Evolutionary conservation across 371 early-diverging fungal species (phyloP).

Genomic region (Furculomyces boomerangus): DNA sequence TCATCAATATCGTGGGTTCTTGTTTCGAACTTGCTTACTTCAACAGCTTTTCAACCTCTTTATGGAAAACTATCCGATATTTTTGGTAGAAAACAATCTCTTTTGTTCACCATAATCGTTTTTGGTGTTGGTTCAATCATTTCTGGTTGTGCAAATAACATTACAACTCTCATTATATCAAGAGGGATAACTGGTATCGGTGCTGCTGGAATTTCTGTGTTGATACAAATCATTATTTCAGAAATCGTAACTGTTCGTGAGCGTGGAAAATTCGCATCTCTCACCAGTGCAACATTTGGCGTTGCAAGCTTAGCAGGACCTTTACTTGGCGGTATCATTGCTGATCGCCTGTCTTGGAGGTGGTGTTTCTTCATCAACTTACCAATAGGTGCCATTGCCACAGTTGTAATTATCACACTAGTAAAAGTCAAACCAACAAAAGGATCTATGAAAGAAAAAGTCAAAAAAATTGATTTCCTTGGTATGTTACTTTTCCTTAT

Average conservation of each 20-base stretch:
- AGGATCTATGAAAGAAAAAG: slow-evolving; percentile 24
- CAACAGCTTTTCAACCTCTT: slow-evolving; percentile 55
- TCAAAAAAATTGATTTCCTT: slow-evolving; percentile 31
- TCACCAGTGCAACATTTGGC: slow-evolving; percentile 41
- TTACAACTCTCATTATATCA: slow-evolving; percentile 50
- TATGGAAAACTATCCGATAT: slow-evolving; percentile 45
- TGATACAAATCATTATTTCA: slow-evolving; percentile 56
- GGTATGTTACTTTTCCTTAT: slow-evolving; percentile 32
- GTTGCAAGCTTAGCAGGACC: slow-evolving; percentile 39
- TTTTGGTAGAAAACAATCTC: slow-evolving; percentile 44
- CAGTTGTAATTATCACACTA: slow-evolving; percentile 26
- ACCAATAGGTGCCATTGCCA: slow-evolving; percentile 28
- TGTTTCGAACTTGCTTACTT: slow-evolving; percentile 52
- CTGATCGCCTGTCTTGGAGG: slow-evolving; percentile 36
- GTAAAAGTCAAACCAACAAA: slow-evolving; percentile 26
- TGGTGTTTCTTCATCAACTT: slow-evolving; percentile 51
- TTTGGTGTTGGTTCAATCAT: slow-evolving; percentile 32
- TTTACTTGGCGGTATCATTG: slow-evolving; percentile 26
- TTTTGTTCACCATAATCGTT: slow-evolving; percentile 23
- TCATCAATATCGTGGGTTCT: slow-evolving; percentile 50
- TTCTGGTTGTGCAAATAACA: slow-evolving; percentile 31
- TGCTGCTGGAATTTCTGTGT: slow-evolving; percentile 53
- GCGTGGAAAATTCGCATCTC: slow-evolving; percentile 41
- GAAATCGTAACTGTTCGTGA: slow-evolving; percentile 50
- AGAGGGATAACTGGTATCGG: slow-evolving; percentile 64